A percentile compares a stretch with the other conserved stretches of the same genome.
Evolutionary conservation across 73 alveolate genomes (phyloP).

Genomic region (Tetrahymena elliotti): DNA sequence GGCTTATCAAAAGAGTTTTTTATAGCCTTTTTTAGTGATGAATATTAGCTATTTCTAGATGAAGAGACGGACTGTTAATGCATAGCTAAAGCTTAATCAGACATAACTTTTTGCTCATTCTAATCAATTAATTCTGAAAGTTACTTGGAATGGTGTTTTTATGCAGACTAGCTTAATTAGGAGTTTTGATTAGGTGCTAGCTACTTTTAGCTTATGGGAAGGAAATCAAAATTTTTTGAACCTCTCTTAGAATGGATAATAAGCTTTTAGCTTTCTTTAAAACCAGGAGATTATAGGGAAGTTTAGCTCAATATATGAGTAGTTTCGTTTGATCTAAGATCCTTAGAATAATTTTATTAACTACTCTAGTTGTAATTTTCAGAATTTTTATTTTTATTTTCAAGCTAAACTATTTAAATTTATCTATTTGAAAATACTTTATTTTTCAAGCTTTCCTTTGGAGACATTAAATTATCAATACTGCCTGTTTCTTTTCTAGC

Average conservation of each 20-base stretch:
- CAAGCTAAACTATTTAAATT: background rate
- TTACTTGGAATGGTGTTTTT: background rate
- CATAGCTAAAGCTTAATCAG: background rate
- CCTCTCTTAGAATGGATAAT: background rate
- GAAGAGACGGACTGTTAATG: background rate
- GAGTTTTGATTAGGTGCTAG: background rate
- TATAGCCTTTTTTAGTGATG: background rate
- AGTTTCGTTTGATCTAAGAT: background rate
- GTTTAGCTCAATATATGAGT: background rate
- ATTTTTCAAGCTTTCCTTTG: background rate
- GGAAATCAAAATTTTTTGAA: background rate
- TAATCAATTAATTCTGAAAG: background rate
- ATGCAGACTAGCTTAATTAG: background rate
- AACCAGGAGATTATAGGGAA: background rate
- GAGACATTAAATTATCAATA: background rate
- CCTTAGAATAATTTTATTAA: background rate
- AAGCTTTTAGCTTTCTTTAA: background rate
- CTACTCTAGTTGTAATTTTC: background rate
- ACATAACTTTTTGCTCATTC: background rate
- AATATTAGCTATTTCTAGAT: background rate
- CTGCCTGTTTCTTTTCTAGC: background rate
- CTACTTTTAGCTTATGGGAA: background rate
- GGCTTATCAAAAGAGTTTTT: background rate
- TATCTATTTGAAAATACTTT: background rate
- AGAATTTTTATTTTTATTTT: no score